Evolutionary conservation across 805 yeast genomes (phyloP).

Genomic region (Candida silvicultrix): DNA sequence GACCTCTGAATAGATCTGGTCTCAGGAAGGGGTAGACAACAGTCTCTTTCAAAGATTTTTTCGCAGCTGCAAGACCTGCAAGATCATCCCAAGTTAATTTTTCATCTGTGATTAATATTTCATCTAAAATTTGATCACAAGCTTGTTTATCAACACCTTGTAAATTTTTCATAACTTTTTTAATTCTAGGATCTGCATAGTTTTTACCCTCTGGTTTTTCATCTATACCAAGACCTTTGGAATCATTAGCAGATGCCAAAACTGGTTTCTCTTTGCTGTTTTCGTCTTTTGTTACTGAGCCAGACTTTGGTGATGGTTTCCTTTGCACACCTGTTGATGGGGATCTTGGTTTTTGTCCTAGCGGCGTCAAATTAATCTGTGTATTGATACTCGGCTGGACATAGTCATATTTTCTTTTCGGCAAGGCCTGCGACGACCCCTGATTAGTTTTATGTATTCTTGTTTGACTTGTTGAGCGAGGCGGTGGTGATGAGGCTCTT

Average conservation of each 20-base stretch:
- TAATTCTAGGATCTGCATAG: conserved; percentile 15
- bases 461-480: background rate
- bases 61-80: conserved; percentile 87
- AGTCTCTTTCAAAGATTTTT: conserved; percentile 84
- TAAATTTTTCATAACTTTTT: conserved; percentile 26
- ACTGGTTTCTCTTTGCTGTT: background rate
- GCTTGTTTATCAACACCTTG: conserved; percentile 8
- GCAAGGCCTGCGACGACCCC: background rate
- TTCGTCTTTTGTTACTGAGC: background rate
- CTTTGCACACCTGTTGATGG: background rate
- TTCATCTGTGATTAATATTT: conserved; percentile 87
- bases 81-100: conserved; percentile 95
- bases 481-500: conserved; percentile 8
- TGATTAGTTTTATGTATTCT: background rate
- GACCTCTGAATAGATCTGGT: conserved; percentile 87
- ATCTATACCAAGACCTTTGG: conserved; percentile 1
- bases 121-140: conserved; percentile 67
- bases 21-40: conserved; percentile 94
- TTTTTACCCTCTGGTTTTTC: background rate
- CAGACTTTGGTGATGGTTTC: background rate
- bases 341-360: background rate
- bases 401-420: conserved; percentile 16
- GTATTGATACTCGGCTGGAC: conserved; percentile 21
- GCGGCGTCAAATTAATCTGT: conserved; percentile 18
- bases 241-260: conserved; percentile 3